Conservation (phyloP, 441 rosid species). For the Eruca vesicaria region DNA sequence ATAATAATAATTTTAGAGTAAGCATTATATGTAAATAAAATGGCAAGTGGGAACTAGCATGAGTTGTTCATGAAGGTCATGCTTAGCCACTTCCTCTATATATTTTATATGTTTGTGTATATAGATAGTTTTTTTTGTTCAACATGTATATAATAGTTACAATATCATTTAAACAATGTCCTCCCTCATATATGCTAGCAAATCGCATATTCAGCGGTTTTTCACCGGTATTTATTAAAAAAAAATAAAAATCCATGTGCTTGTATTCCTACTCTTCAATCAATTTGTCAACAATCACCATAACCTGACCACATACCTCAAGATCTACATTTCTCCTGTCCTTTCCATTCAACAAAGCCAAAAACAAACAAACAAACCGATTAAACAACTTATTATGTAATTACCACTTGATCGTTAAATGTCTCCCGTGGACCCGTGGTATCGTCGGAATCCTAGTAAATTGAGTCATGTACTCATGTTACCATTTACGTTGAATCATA, state of each 20-base stretch:
- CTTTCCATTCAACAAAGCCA: not conserved
- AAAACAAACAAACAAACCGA: too few relatives aligned
- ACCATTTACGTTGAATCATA: not conserved
- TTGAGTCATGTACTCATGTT: not conserved
- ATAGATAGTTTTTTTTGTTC: too few relatives aligned
- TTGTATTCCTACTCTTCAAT: constrained; percentile 7
- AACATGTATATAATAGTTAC: too few relatives aligned
- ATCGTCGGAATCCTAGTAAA: not conserved
- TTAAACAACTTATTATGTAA: not conserved
- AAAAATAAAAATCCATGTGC: constrained; percentile 18
- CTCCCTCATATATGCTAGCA: constrained; percentile 4
- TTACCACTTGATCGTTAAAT: not conserved
- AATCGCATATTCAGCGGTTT: not conserved
- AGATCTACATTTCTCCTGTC: constrained; percentile 17
- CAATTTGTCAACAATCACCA: constrained; percentile 30
- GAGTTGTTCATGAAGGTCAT: constrained; percentile 18
- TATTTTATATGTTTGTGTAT: not conserved
- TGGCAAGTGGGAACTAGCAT: constrained; percentile 11
- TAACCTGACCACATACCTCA: constrained; percentile 14
- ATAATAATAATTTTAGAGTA: not conserved
- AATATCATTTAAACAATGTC: constrained; percentile 8
- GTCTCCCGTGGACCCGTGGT: not conserved
- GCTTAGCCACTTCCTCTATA: not conserved
- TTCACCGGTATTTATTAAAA: not conserved
- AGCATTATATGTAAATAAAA: not conserved